These are phyloP conservation scores for Populus tremula DNA, from an alignment of 345 rosid species.

Conservation along the genomic window DNA sequence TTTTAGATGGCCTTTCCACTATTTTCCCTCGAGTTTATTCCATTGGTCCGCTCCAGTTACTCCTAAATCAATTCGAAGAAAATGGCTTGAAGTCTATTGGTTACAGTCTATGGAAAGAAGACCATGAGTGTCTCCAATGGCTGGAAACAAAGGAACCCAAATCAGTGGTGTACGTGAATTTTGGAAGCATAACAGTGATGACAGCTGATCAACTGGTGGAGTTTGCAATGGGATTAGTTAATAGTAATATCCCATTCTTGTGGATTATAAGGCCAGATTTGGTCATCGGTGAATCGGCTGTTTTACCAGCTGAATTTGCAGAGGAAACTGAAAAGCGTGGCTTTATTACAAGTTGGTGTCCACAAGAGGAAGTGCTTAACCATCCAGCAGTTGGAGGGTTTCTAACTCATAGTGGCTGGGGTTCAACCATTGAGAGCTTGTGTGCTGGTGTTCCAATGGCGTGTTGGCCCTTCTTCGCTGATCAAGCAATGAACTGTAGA, in stretches of 20 bases:
- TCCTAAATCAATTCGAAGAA: no score
- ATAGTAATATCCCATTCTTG: neutral
- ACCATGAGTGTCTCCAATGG: no score
- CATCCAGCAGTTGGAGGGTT: no score
- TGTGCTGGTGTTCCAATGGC: neutral
- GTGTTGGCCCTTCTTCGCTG: neutral
- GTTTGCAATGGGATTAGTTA: neutral
- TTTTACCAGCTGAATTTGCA: neutral
- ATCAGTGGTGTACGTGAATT: no score
- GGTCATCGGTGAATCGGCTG: neutral
- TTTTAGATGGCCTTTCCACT: neutral
- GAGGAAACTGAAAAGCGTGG: neutral
- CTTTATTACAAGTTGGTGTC: neutral
- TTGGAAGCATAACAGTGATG: neutral
- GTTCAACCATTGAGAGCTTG: no score
- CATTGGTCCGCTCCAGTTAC: no score
- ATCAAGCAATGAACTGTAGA: neutral
- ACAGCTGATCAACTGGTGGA: neutral
- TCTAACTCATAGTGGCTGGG: no score
- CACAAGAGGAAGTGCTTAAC: neutral
- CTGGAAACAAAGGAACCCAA: no score
- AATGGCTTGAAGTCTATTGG: no score
- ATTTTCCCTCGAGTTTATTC: no score
- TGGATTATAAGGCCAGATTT: conserved; percentile 1
- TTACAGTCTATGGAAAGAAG: no score